Percentiles rank a stretch among this genome's conserved stretches.
phyloP scores from a whole-genome alignment of 768 basidiomycete species.

The Amanita pallidorosea region DNA sequence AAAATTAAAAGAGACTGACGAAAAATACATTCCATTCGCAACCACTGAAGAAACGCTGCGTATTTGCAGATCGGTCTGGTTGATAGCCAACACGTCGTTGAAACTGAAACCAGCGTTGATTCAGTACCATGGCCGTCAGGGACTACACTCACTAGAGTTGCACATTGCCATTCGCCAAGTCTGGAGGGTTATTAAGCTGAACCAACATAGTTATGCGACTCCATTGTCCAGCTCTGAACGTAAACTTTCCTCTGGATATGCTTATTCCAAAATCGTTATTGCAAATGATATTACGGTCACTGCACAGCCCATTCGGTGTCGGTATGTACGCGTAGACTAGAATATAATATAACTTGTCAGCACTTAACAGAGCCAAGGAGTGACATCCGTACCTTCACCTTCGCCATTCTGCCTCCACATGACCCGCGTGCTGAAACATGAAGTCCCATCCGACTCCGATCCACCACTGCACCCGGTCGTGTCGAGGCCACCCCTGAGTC shows the following conservation, averaged over 20 bases:
- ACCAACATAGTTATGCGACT: slow-evolving; percentile 63
- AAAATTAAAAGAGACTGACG: slow-evolving; percentile 32
- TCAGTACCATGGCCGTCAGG: not conserved
- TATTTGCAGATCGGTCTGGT: slow-evolving; percentile 53
- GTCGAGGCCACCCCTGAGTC: slow-evolving; percentile 58
- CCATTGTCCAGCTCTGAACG: slow-evolving; percentile 60
- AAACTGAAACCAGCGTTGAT: slow-evolving; percentile 28
- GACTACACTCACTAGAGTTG: slow-evolving; percentile 44
- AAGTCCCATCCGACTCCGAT: slow-evolving; percentile 43
- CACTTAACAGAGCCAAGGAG: slow-evolving; percentile 5
- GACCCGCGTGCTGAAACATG: slow-evolving; percentile 64
- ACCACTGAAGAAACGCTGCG: slow-evolving; percentile 41
- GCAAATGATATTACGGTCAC: slow-evolving; percentile 44
- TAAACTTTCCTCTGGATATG: slow-evolving; percentile 55
- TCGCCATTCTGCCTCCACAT: slow-evolving; percentile 64
- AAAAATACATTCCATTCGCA: slow-evolving; percentile 70
- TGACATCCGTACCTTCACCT: slow-evolving; percentile 50
- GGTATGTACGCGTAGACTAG: slow-evolving; percentile 79
- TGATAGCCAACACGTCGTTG: slow-evolving; percentile 55
- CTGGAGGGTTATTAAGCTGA: slow-evolving; percentile 61
- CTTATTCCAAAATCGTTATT: slow-evolving; percentile 74
- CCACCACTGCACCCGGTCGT: slow-evolving; percentile 64
- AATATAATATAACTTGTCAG: not conserved
- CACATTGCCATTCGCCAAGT: slow-evolving; percentile 66
- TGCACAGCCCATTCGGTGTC: slow-evolving; percentile 48